Percentiles rank a stretch among this genome's conserved stretches.
These are phyloP conservation scores for Fusarium decemcellulare DNA, from an alignment of 2,329 filamentous ascomycete genomes.

Conservation along the genomic window DNA sequence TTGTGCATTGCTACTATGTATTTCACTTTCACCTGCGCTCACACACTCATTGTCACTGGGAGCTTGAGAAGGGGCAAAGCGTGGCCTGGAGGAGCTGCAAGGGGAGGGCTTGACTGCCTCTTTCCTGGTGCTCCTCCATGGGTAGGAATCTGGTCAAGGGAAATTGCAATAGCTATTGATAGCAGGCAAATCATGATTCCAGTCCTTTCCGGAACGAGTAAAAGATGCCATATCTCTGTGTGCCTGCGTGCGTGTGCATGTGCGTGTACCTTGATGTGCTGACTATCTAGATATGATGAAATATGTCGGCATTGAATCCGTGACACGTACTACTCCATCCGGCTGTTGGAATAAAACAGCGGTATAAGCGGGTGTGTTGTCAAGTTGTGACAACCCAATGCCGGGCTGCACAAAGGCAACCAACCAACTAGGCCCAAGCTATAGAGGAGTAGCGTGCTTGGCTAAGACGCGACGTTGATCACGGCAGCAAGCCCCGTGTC, in stretches of 20 bases:
- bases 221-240: constrained; percentile 20
- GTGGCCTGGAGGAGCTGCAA: background rate
- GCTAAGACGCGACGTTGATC: background rate
- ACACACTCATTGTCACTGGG: constrained; percentile 6
- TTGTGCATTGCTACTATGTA: constrained; percentile 11
- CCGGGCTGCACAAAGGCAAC: constrained; percentile 1
- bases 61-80: constrained; percentile 5
- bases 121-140: constrained; percentile 13
- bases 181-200: constrained; percentile 35
- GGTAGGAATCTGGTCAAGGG: constrained; percentile 1
- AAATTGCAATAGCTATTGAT: constrained; percentile 24
- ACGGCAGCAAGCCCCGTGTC: background rate
- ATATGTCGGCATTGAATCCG: constrained; percentile 16
- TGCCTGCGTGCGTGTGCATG: background rate
- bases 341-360: constrained; percentile 11
- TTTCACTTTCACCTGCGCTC: background rate
- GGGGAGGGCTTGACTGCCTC: constrained; percentile 30
- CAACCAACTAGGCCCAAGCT: background rate
- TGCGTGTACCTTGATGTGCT: background rate
- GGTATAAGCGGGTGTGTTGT: constrained; percentile 25
- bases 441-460: constrained; percentile 7
- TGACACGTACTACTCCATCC: background rate
- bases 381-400: background rate
- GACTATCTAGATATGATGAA: constrained; percentile 14
- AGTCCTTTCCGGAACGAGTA: constrained; percentile 37